A percentile compares a stretch with the other conserved stretches of the same genome.
Conservation (phyloP, 2,329 filamentous ascomycete genomes). For the Aspergillus ustus region DNA sequence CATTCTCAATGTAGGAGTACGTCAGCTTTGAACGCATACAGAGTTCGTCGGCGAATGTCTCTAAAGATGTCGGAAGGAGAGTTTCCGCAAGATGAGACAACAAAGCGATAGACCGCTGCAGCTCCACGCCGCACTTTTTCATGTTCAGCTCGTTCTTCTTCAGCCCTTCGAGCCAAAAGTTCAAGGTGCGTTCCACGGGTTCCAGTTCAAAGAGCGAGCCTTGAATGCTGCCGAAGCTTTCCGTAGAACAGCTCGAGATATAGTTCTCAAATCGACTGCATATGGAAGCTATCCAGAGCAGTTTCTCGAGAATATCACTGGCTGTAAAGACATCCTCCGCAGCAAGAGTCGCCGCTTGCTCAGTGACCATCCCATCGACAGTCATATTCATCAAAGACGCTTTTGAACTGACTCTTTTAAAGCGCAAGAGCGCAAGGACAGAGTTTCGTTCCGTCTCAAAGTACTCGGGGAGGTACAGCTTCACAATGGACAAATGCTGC, state of each 20-base stretch:
- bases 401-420: constrained; percentile 89
- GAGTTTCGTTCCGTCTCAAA: constrained; percentile 82
- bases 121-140: constrained; percentile 76
- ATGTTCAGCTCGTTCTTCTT: constrained; percentile 85
- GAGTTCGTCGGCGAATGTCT: constrained; percentile 76
- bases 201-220: constrained; percentile 85
- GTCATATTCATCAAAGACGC: constrained; percentile 77
- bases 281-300: constrained; percentile 81
- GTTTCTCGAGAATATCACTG: constrained; percentile 81
- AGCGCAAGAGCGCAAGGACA: constrained; percentile 83
- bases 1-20: constrained; percentile 81
- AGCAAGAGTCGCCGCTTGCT: constrained; percentile 66
- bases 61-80: constrained; percentile 71
- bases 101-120: constrained; percentile 82
- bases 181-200: constrained; percentile 86
- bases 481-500: constrained; percentile 86
- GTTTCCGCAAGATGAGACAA: constrained; percentile 85
- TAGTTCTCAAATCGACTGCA: constrained; percentile 82
- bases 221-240: constrained; percentile 78
- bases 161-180: constrained; percentile 83
- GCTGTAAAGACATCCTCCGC: constrained; percentile 78
- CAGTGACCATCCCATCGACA: constrained; percentile 76
- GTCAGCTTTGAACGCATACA: constrained; percentile 77
- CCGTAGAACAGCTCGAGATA: constrained; percentile 76
- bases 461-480: constrained; percentile 83